These are phyloP conservation scores for Phytophthora uliginosa DNA, from an alignment of 352 stramenopile species.

Conservation along the genomic window DNA sequence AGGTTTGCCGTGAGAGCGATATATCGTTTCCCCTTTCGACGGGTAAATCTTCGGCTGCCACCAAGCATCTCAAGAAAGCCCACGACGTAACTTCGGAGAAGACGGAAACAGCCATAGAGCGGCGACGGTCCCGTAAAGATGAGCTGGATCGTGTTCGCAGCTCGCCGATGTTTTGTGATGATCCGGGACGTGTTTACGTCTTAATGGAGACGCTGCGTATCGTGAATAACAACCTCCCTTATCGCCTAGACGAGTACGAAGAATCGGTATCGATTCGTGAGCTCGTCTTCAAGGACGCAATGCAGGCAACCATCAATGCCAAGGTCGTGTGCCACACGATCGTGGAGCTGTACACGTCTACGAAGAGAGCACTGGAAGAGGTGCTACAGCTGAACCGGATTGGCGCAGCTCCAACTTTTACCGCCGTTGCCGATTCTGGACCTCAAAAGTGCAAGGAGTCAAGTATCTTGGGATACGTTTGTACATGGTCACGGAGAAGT, in stretches of 20 bases:
- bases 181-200: no score
- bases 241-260: constrained; percentile 15
- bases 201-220: constrained; percentile 18
- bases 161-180: no score
- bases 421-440: constrained; percentile 16
- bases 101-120: no score
- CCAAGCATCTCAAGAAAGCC: no score
- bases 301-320: constrained; percentile 7
- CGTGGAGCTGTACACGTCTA: constrained; percentile 15
- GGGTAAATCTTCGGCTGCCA: no score
- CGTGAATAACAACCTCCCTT: constrained; percentile 23
- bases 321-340: constrained; percentile 7
- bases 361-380: constrained; percentile 4
- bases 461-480: constrained; percentile 15
- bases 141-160: no score
- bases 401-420: constrained; percentile 4
- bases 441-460: constrained; percentile 7
- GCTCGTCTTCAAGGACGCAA: constrained; percentile 12
- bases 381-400: background rate
- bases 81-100: no score
- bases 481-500: constrained; percentile 15
- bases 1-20: no score
- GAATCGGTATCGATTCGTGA: constrained; percentile 18
- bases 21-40: no score
- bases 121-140: no score